Evolutionary conservation across 2,329 filamentous ascomycete genomes (phyloP), one percentile per base, ranked within the genome.

Genomic region (Neurospora sp.): DNA sequence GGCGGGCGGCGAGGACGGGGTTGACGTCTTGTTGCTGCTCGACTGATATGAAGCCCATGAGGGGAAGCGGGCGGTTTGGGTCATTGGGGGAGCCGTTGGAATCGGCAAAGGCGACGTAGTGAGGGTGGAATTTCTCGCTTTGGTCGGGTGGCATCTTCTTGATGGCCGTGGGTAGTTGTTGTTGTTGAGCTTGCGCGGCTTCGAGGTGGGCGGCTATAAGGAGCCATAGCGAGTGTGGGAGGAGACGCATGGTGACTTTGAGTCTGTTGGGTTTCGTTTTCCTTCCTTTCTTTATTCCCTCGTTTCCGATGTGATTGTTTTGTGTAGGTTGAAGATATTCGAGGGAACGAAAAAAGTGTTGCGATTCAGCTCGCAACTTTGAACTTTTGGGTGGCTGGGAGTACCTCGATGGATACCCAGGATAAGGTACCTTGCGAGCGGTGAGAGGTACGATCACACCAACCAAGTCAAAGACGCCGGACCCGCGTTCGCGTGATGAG

Each of bases 101-200:
- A n/a, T n/a, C n/a, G n/a, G n/a, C 76, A 74, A 87, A 87, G 73
- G 82, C 84, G 73, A 84, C 89, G 78, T 93, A 90, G 66, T 91
- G 85, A 70, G 89, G 82, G 74, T 89, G 87, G 77, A 95, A 90
- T 84, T 93, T 96, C 77, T 92, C 90, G 71, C 87, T 87, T 67
- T 88, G 86, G 76, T 93, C 89, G 5, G 84, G 83, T 66, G 87
- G 84, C 87, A 94, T 92, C 77, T 93, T 93, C 77, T 86, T 87
- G 69, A 94, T 84, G 0, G 87, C 91, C 1, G 86, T 85, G 0
- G 90, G 90, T 6, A 80, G 74, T 19, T 71, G 72, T 38, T 71
- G 42, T 43, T 66, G 71, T 38, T 66, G 69, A 38, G 72, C 71
- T 38, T 70, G 74, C 40, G 68, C 74, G 39, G 81, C 80, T 2